Evolutionary conservation across 108 stramenopile genomes (phyloP), one percentile per base, ranked within the genome.

Genomic region (Cyclotella kingstonii): DNA sequence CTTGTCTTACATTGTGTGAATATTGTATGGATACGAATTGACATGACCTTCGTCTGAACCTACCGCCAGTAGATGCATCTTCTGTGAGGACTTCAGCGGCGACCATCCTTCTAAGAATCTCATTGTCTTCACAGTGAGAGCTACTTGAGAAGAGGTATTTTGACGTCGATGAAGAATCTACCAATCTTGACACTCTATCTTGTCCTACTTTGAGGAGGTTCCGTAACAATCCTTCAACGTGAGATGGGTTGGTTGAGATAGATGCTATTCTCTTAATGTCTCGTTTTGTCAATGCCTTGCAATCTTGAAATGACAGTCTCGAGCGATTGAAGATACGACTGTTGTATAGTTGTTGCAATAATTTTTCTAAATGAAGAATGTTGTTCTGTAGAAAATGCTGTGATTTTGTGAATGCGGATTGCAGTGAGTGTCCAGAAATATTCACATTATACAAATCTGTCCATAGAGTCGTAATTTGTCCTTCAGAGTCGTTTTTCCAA

Each of bases 391-490:
- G 54, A 28, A 46, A 48, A 6, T 65, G 9, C 4, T 60, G 38
- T 10, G 67, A 52, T 18, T 56, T 39, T 7, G 15, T 0, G 35
- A 47, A 42, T 7, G 51, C 36, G n/a, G 52, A 48, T 66, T 57
- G 42, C 18, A 57, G 17, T 23, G 43, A 52, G 25, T 51, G 25
- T 33, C 29, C 35, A 46, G 63, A 19, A 30, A 19, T 34, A 11
- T 52, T 48, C 2, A 18, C 22, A 23, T 48, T 8, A 19, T 47
- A 40, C 18, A 47, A 45, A 43, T 56, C 54, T 8, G 36, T 29
- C 89, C 89, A 91, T 19, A 91, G 38, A 8, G 81, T 84, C 5
- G 89, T 91, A 11, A 87, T 65, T 58, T 87, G 86, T 30, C 84
- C 87, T 68, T 44, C 19, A 15, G 14, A 15, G 18, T 38, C 23